Percentiles rank a stretch among this genome's conserved stretches.
These are phyloP conservation scores for Eucalyptus caleyi DNA, from an alignment of 345 rosid genomes.

Conservation along the genomic window DNA sequence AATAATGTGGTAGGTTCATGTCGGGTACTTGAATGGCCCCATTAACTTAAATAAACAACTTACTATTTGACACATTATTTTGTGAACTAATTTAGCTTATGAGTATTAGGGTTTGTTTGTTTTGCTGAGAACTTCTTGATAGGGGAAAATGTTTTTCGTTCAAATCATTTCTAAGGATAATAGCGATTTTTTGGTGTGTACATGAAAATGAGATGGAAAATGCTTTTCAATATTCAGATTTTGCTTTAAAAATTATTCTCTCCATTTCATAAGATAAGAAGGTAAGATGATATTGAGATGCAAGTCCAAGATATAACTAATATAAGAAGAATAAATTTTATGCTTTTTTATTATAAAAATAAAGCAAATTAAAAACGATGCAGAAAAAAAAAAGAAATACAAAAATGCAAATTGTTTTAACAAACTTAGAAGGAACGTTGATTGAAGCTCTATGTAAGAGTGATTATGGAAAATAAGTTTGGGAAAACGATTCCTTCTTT, in stretches of 20 bases:
- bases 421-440: not conserved
- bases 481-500: not conserved
- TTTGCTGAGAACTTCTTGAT: fast-evolving
- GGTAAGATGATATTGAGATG: not conserved
- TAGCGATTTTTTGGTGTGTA: not conserved
- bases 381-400: not conserved
- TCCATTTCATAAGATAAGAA: not conserved
- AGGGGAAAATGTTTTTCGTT: not conserved
- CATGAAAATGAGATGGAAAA: not conserved
- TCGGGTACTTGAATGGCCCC: not conserved
- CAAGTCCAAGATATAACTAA: not conserved
- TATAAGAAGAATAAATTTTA: not conserved
- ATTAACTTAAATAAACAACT: not conserved
- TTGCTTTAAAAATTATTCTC: no score
- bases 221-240: not conserved
- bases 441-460: not conserved
- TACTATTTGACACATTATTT: not conserved
- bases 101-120: not conserved
- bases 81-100: not conserved
- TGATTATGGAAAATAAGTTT: not conserved
- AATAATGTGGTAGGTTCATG: not conserved
- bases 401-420: not conserved
- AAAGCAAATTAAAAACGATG: not conserved
- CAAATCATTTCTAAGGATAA: not conserved
- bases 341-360: not conserved